Evolutionary conservation across 257 asterid genomes (phyloP), one percentile per base, ranked within the genome.

Genomic region (Ilex aquifolium): DNA sequence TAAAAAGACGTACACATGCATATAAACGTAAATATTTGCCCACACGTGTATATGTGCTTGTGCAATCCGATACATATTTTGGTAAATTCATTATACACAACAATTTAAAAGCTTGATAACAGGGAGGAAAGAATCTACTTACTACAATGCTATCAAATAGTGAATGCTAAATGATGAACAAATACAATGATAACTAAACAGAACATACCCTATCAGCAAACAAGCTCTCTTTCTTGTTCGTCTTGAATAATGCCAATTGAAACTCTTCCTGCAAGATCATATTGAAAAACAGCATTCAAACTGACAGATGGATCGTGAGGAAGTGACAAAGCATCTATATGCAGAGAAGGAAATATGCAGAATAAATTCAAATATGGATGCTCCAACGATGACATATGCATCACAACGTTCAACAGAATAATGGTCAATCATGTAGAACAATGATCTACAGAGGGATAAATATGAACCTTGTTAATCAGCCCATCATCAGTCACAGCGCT

Each of bases 401-500:
- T 4, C 8, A 4, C 7, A n/a, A n/a, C 7, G 40, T 7, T 3
- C 5, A 36, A 36, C 40, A 36, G 40, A 63, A n/a, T 13, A 16
- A 57, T 58, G 59, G 62, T 30, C 49, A 30, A 50, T 62, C 44
- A 31, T 31, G 48, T 17, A 13, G 29, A 27, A 8, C 58, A 36
- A 30, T 16, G 32, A 39, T 44, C 52, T 13, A 27, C 42, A 30
- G 9, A 53, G 55, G 58, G 63, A 58, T 55, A 31, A 12, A 17
- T 42, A 48, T 12, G 50, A 62, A 92, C 99, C 99, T 92, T 92
- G 81, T 89, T 89, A 76, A 92, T 92, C 69, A 92, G 74, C 67
- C 99, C 99, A 65, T 92, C 99, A 76, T 92, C 99, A 73, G 87
- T 89, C 74, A 92, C 97, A 63, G 96, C 97, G 78, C 96, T 92